A percentile compares a stretch with the other conserved stretches of the same genome.
Conservation (phyloP, 345 rosid species). For the Rhodomyrtus tomentosa region DNA sequence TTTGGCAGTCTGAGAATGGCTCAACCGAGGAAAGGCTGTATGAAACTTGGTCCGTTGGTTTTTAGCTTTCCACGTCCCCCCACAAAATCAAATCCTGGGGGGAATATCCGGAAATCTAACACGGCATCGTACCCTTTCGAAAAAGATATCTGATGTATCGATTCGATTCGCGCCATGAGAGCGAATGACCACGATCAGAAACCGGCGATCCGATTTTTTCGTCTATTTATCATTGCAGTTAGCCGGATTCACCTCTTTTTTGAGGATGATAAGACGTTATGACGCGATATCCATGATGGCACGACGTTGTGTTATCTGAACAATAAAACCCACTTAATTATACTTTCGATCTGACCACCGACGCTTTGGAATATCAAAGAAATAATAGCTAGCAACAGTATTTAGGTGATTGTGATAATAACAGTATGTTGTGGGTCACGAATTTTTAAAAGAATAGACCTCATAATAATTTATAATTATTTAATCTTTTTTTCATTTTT, state of each 20-base stretch:
- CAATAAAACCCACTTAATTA: rapidly evolving
- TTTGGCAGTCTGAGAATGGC: not conserved
- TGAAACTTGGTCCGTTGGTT: not conserved
- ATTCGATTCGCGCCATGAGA: not conserved
- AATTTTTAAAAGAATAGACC: too few relatives aligned
- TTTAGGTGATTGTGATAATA: too few relatives aligned
- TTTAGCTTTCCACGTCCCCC: not conserved
- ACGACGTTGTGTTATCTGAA: not conserved
- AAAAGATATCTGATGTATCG: not conserved
- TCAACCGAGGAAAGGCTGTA: not conserved
- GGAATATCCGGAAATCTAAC: not conserved
- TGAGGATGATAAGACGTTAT: too few relatives aligned
- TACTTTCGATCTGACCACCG: rapidly evolving
- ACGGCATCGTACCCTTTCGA: rapidly evolving
- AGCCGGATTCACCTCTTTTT: not conserved
- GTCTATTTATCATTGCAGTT: too few relatives aligned
- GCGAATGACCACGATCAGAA: not conserved
- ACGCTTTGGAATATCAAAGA: not conserved
- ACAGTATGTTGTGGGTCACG: too few relatives aligned
- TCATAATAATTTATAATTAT: too few relatives aligned
- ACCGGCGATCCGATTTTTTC: too few relatives aligned
- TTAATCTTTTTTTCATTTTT: too few relatives aligned
- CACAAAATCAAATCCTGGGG: not conserved
- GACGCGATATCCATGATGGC: not conserved
- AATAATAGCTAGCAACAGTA: not conserved